Conservation (phyloP, 2,329 filamentous ascomycete genomes). For the Paecilomyces variotii region DNA sequence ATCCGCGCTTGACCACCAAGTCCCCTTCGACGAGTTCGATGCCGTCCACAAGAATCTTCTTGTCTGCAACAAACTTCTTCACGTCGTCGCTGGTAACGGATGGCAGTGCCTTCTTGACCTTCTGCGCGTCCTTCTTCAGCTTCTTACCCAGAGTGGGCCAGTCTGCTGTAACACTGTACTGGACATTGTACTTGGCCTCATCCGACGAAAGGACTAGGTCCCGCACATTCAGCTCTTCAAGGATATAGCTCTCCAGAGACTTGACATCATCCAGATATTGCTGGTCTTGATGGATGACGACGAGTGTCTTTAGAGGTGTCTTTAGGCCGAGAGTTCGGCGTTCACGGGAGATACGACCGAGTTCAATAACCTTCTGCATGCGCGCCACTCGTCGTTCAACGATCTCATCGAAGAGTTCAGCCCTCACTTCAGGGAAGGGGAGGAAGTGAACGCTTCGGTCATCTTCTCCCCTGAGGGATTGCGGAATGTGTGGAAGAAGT, state of each 20-base stretch:
- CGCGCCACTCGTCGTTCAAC: slow-evolving; percentile 79
- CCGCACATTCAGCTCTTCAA: slow-evolving; percentile 83
- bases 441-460: slow-evolving; percentile 86
- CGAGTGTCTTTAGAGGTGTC: slow-evolving; percentile 78
- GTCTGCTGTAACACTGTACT: slow-evolving; percentile 83
- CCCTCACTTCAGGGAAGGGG: slow-evolving; percentile 75
- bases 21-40: slow-evolving; percentile 78
- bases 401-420: slow-evolving; percentile 77
- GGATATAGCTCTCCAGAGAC: slow-evolving; percentile 79
- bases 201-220: slow-evolving; percentile 78
- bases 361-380: slow-evolving; percentile 94
- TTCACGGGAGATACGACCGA: slow-evolving; percentile 79
- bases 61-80: slow-evolving; percentile 64
- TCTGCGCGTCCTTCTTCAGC: slow-evolving; percentile 86
- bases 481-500: slow-evolving; percentile 72
- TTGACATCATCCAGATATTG: slow-evolving; percentile 81
- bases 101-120: slow-evolving; percentile 85
- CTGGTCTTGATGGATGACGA: slow-evolving; percentile 77
- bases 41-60: slow-evolving; percentile 73
- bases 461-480: slow-evolving; percentile 61
- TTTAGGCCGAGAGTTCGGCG: slow-evolving; percentile 78
- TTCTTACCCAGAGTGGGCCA: slow-evolving; percentile 96
- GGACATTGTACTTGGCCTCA: slow-evolving; percentile 83
- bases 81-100: slow-evolving; percentile 71
- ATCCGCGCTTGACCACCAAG: slow-evolving; percentile 69